Conservation (phyloP, 164 flowering plant species). For the Hamamelis virginiana region DNA sequence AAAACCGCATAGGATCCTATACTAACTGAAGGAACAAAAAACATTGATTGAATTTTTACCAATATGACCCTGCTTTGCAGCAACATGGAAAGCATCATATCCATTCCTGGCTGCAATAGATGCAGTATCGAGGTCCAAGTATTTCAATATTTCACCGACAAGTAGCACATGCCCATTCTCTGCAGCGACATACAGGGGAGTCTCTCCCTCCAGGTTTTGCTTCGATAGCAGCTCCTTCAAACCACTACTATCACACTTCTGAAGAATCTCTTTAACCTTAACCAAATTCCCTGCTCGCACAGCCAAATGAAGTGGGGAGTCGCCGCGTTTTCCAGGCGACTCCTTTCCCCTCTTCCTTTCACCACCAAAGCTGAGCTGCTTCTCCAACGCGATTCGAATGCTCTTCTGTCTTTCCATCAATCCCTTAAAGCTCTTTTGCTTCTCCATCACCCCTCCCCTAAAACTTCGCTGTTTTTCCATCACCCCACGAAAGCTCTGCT, state of each 20-base stretch:
- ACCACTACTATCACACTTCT: conserved; percentile 27
- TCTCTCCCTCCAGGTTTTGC: conserved; percentile 77
- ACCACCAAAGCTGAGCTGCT: conserved; percentile 59
- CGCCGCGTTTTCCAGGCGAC: conserved; percentile 87
- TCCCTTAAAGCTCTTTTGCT: conserved; percentile 14
- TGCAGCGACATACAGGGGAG: conserved; percentile 78
- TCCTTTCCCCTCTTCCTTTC: conserved; percentile 65
- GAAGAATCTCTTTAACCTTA: conserved; percentile 62
- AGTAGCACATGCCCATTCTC: conserved; percentile 71
- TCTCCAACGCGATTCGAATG: conserved; percentile 51
- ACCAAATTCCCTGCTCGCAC: conserved; percentile 69
- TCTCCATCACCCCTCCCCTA: conserved; percentile 23
- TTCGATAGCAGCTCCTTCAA: conserved; percentile 47
- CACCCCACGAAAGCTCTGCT: conserved; percentile 5
- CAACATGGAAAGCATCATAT: conserved; percentile 83
- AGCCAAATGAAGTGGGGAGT: conserved; percentile 70
- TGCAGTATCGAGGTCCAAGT: conserved; percentile 62
- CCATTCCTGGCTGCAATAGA: conserved; percentile 70
- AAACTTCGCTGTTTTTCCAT: conserved; percentile 34
- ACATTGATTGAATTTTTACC: conserved; percentile 43
- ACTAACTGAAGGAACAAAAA: not conserved
- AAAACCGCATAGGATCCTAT: no score
- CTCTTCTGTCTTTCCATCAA: conserved; percentile 30
- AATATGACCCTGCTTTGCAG: conserved; percentile 86
- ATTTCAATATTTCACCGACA: conserved; percentile 64